These are phyloP conservation scores for Fusarium nygamai DNA, from an alignment of 2,329 filamentous ascomycete species.

Conservation along the genomic window DNA sequence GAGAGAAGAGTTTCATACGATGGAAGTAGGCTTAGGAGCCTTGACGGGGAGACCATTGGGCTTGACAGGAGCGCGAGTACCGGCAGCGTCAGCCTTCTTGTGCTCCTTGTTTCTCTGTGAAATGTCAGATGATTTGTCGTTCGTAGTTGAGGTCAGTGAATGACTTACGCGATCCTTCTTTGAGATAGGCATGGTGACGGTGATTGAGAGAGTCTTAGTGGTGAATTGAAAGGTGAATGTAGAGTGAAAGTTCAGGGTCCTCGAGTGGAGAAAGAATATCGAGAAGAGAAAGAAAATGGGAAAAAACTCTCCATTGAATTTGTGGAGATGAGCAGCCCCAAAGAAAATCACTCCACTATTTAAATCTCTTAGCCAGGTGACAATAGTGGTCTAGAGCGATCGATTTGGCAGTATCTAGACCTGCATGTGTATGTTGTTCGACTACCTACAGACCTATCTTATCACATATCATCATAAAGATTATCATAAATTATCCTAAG, in stretches of 20 bases:
- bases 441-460: background rate
- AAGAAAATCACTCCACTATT: background rate
- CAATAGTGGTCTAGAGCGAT: constrained; percentile 2
- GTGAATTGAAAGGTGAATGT: background rate
- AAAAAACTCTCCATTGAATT: constrained; percentile 25
- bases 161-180: constrained; percentile 42
- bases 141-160: rapidly evolving
- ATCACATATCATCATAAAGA: too few species aligned
- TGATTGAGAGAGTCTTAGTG: background rate
- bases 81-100: constrained; percentile 64
- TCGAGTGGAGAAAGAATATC: background rate
- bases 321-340: background rate
- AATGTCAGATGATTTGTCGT: background rate
- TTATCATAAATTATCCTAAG: background rate
- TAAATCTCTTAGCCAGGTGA: constrained; percentile 6
- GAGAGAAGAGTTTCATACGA: constrained; percentile 17
- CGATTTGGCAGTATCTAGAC: background rate
- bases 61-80: constrained; percentile 63
- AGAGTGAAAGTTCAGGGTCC: constrained; percentile 9
- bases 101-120: constrained; percentile 62
- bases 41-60: constrained; percentile 66
- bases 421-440: background rate
- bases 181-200: constrained; percentile 42
- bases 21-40: constrained; percentile 55
- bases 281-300: constrained; percentile 6